Percentiles rank a stretch among this genome's conserved stretches.
These are phyloP conservation scores for Pythium diclinum DNA, from an alignment of 352 stramenopile genomes.

Conservation along the genomic window DNA sequence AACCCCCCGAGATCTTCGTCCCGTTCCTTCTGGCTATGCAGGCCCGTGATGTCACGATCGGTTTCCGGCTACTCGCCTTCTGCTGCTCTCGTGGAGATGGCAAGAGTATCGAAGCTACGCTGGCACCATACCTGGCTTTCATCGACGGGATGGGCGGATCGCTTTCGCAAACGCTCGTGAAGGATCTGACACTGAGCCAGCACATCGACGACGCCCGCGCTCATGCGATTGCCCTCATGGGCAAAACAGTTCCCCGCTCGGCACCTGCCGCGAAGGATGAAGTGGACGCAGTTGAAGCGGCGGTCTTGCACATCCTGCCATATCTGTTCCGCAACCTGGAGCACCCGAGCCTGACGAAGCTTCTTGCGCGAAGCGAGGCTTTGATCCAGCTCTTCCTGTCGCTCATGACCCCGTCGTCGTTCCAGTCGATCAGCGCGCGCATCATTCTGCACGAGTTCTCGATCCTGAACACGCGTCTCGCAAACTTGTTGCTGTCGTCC, in stretches of 20 bases:
- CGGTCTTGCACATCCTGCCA: conserved; percentile 51
- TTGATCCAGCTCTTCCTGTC: conserved; percentile 66
- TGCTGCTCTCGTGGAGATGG: conserved; percentile 56
- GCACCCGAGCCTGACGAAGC: conserved; percentile 55
- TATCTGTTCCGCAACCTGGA: conserved; percentile 73
- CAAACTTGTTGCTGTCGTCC: conserved; percentile 71
- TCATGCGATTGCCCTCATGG: conserved; percentile 58
- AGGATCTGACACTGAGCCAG: conserved; percentile 69
- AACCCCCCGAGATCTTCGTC: conserved; percentile 63
- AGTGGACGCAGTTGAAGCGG: conserved; percentile 60
- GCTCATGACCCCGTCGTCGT: conserved; percentile 56
- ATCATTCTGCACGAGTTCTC: conserved; percentile 75
- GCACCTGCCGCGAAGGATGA: conserved; percentile 39
- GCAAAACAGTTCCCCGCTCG: conserved; percentile 22
- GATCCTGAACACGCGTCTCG: conserved; percentile 63
- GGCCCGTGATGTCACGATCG: conserved; percentile 64
- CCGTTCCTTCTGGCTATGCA: conserved; percentile 83
- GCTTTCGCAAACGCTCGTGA: conserved; percentile 49
- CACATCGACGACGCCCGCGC: conserved; percentile 76
- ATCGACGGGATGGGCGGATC: conserved; percentile 50
- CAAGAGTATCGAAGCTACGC: conserved; percentile 52
- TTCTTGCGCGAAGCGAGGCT: conserved; percentile 57
- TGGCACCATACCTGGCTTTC: conserved; percentile 67
- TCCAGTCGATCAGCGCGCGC: conserved; percentile 54
- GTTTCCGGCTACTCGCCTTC: conserved; percentile 70